These are phyloP conservation scores for Serendipita sp. DNA, from an alignment of 768 basidiomycete species.

Conservation along the genomic window DNA sequence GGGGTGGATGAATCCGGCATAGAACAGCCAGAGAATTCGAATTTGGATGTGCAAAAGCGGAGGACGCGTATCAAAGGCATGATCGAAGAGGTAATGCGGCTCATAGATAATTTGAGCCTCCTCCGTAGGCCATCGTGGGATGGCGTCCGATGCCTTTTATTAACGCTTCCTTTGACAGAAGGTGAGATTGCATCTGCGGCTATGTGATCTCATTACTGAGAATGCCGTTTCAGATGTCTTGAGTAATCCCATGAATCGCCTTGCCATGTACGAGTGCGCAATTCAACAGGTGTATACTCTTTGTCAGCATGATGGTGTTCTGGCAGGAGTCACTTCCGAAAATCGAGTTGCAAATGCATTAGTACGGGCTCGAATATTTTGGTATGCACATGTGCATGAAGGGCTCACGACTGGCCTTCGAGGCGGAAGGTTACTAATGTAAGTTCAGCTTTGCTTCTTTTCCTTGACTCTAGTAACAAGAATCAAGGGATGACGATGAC, in stretches of 20 bases:
- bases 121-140: constrained; percentile 76
- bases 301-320: constrained; percentile 43
- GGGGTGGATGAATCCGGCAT: constrained; percentile 70
- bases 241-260: constrained; percentile 20
- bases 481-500: constrained; percentile 53
- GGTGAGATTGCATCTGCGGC: constrained; percentile 30
- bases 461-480: neutral
- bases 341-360: constrained; percentile 23
- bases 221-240: neutral
- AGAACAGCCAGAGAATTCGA: constrained; percentile 20
- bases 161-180: constrained; percentile 70
- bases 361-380: constrained; percentile 67
- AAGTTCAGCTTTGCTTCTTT: constrained; percentile 18
- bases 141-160: constrained; percentile 61
- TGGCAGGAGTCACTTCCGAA: neutral
- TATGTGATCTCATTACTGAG: constrained; percentile 7
- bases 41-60: constrained; percentile 24
- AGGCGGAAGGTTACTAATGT: constrained; percentile 76
- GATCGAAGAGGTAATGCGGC: constrained; percentile 57
- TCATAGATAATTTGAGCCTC: constrained; percentile 66
- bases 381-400: constrained; percentile 74
- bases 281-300: constrained; percentile 68
- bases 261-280: constrained; percentile 64
- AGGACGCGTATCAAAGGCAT: constrained; percentile 48
- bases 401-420: constrained; percentile 66